Evolutionary conservation across 768 basidiomycete genomes (phyloP).

Genomic region (Termitomyces sp.): DNA sequence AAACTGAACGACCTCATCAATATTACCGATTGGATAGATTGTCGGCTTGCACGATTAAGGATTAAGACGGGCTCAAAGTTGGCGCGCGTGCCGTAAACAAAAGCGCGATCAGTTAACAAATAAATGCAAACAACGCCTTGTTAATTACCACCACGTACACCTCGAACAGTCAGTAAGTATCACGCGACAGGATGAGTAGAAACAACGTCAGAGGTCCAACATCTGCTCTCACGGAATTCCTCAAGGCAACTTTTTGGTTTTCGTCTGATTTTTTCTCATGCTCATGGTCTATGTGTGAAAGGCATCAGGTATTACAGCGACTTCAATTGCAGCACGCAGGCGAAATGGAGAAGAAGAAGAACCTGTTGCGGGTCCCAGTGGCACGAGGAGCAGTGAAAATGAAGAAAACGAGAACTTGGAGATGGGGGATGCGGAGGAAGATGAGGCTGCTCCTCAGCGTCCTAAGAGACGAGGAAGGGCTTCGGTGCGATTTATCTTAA

Average conservation of each 20-base stretch:
- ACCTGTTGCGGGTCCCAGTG: slow-evolving; percentile 45
- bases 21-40: too few species aligned
- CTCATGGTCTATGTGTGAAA: slow-evolving; percentile 11
- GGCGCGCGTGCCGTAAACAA: too few species aligned
- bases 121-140: slow-evolving; percentile 14
- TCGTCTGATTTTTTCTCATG: neutral
- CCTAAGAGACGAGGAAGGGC: slow-evolving; percentile 1
- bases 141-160: slow-evolving; percentile 7
- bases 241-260: slow-evolving; percentile 44
- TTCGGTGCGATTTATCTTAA: slow-evolving; percentile 2
- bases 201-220: slow-evolving; percentile 77
- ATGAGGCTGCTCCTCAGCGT: slow-evolving; percentile 12
- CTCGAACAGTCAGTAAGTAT: neutral
- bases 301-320: slow-evolving; percentile 46
- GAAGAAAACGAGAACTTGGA: slow-evolving; percentile 11
- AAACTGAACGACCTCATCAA: too few species aligned
- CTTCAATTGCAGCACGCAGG: slow-evolving; percentile 37
- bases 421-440: slow-evolving; percentile 9
- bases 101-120: slow-evolving; percentile 4
- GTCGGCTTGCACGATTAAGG: too few species aligned
- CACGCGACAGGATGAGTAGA: slow-evolving; percentile 15
- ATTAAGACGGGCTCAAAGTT: too few species aligned
- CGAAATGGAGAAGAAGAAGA: slow-evolving; percentile 26
- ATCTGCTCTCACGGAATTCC: slow-evolving; percentile 79
- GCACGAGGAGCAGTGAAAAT: slow-evolving; percentile 8